A percentile compares a stretch with the other conserved stretches of the same genome.
Evolutionary conservation across 2,329 filamentous ascomycete species (phyloP).

Genomic region (Escovopsis weberi): DNA sequence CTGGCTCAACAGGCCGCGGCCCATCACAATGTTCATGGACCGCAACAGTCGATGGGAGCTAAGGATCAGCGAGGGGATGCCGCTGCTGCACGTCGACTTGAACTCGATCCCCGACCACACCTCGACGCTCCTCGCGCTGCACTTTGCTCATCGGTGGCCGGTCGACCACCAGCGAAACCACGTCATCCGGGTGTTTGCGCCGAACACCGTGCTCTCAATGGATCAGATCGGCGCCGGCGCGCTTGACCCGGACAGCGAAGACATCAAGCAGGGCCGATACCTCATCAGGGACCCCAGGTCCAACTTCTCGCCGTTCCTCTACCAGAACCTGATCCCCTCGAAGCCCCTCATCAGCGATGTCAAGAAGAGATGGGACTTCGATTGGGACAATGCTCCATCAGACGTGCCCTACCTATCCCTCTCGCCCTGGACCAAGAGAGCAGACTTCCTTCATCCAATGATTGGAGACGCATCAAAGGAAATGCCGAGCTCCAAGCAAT

Average conservation of each 20-base stretch:
- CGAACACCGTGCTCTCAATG: constrained; percentile 12
- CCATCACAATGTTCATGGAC: constrained; percentile 28
- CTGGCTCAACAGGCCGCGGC: constrained; percentile 21
- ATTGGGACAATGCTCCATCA: constrained; percentile 24
- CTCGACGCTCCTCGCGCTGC: constrained; percentile 27
- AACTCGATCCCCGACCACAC: constrained; percentile 26
- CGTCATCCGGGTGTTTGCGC: constrained; percentile 27
- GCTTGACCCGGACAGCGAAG: constrained; percentile 15
- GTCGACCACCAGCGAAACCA: constrained; percentile 22
- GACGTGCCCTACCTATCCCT: constrained; percentile 36
- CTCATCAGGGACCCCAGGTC: constrained; percentile 25
- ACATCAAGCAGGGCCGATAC: constrained; percentile 9
- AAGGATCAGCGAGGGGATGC: constrained; percentile 8
- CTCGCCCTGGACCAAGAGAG: constrained; percentile 35
- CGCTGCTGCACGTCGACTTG: constrained; percentile 9
- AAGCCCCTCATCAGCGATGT: constrained; percentile 31
- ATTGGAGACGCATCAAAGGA: constrained; percentile 2
- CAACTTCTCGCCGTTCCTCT: constrained; percentile 24
- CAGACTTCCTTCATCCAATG: constrained; percentile 41
- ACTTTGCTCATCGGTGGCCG: constrained; percentile 33
- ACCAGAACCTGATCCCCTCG: constrained; percentile 22
- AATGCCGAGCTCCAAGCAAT: constrained; percentile 25
- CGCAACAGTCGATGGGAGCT: constrained; percentile 19
- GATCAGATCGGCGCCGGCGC: constrained; percentile 16
- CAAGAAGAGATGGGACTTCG: constrained; percentile 17